phyloP scores from a whole-genome alignment of 1,284 basidiomycete genomes.

The Amylostereum areolatum region DNA sequence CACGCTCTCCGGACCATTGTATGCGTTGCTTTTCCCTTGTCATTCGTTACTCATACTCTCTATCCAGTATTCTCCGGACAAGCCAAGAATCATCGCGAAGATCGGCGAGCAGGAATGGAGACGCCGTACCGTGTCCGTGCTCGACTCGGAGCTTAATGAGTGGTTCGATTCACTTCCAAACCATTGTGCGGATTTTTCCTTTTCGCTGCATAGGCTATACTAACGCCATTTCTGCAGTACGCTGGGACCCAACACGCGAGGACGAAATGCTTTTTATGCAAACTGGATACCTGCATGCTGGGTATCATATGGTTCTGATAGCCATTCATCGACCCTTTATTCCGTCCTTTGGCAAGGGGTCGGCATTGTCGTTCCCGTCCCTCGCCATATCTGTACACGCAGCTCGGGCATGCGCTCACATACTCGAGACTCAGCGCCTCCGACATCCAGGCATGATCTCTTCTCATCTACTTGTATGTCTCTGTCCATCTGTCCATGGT shows the following conservation, averaged over 20 bases:
- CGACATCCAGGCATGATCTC: slow-evolving; percentile 18
- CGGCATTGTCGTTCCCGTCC: slow-evolving; percentile 59
- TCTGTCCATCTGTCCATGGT: too few relatives aligned
- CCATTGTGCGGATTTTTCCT: slow-evolving; percentile 41
- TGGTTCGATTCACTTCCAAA: slow-evolving; percentile 71
- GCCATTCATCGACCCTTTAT: slow-evolving; percentile 81
- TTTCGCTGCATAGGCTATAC: background rate
- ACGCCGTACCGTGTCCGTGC: slow-evolving; percentile 58
- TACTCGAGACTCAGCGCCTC: slow-evolving; percentile 50
- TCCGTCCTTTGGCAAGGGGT: slow-evolving; percentile 54
- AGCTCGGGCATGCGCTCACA: slow-evolving; percentile 71
- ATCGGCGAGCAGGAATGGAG: slow-evolving; percentile 48
- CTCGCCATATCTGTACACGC: slow-evolving; percentile 83
- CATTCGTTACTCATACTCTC: background rate
- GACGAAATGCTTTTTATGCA: slow-evolving; percentile 59
- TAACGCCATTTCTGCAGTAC: slow-evolving; percentile 35
- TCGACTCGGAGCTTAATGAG: slow-evolving; percentile 64
- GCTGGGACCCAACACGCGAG: slow-evolving; percentile 68
- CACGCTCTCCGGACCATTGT: slow-evolving; percentile 71
- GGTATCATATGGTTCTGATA: slow-evolving; percentile 73
- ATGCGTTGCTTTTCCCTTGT: slow-evolving; percentile 15
- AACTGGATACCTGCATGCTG: slow-evolving; percentile 58
- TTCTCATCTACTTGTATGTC: slow-evolving; percentile 13
- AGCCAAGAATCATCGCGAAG: slow-evolving; percentile 46
- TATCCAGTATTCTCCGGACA: slow-evolving; percentile 70